These are phyloP conservation scores for Galerina sulciceps DNA, from an alignment of 768 basidiomycete genomes.

Conservation along the genomic window DNA sequence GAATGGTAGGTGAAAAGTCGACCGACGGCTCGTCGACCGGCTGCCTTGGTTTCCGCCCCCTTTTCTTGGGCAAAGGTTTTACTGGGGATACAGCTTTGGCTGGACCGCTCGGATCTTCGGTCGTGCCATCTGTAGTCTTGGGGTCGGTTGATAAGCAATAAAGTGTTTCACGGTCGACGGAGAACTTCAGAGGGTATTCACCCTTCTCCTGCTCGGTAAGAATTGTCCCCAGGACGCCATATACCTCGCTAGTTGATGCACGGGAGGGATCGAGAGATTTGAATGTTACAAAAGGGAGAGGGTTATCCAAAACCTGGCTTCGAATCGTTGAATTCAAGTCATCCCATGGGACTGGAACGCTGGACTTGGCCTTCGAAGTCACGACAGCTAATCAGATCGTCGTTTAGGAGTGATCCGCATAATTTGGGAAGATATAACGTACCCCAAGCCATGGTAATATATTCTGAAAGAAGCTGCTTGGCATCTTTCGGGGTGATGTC, in stretches of 20 bases:
- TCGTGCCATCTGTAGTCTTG: too few species aligned
- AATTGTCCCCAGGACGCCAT: not conserved
- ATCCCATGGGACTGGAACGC: not conserved
- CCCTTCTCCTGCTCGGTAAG: not conserved
- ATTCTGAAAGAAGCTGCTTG: not conserved
- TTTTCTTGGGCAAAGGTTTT: too few species aligned
- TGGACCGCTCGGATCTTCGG: too few species aligned
- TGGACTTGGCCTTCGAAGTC: not conserved
- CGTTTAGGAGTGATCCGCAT: not conserved
- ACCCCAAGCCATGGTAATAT: slow-evolving; percentile 1
- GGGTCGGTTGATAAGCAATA: too few species aligned
- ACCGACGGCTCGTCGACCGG: too few species aligned
- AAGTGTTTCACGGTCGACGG: too few species aligned
- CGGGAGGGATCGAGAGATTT: not conserved
- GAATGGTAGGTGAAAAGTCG: too few species aligned
- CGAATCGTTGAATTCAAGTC: not conserved
- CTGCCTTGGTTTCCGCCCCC: too few species aligned
- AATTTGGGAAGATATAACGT: not conserved
- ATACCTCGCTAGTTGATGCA: not conserved
- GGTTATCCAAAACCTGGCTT: not conserved
- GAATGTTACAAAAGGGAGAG: not conserved
- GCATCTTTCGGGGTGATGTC: not conserved
- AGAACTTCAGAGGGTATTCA: not conserved
- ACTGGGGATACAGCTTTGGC: too few species aligned
- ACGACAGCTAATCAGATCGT: too few species aligned